Evolutionary conservation across 2,329 filamentous ascomycete genomes (phyloP), one percentile per base, ranked within the genome.

Genomic region (Talaromyces sp.): DNA sequence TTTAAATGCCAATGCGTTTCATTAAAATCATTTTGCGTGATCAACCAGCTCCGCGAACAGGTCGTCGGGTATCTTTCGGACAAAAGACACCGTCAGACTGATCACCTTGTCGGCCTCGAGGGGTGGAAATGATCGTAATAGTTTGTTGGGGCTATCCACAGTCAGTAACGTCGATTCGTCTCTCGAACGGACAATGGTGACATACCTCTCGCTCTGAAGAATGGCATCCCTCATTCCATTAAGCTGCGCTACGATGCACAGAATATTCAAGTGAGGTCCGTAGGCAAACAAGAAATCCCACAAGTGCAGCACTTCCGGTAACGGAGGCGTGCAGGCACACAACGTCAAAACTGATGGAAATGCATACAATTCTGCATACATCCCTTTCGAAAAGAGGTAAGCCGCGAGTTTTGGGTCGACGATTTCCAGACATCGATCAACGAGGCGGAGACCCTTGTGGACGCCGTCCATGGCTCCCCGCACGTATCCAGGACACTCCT

Each of bases 201-300:
- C 82, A 67, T 80, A 96, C 93, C 90, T 96, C 6, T 89, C 84
- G 63, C 90, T 96, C 63, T 87, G 87, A 69, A 99, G 79, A 60
- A 99, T 88, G 65, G 91, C 87, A 62, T 93, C 89, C 64, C 93
- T 84, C 78, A 97, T 91, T 70, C 96, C 85, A 56, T 97, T 88
- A 59, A 99, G 81, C 77, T 99, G 95, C 14, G 93, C 93, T 16
- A 98, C 95, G 67, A 99, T 97, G 74, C 95, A 98, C 23, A 99
- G 79, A 62, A 99, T 91, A 72, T 99, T 99, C 65, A 99, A 77
- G 75, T 99, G 95, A 39, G 92, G 88, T 0, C 95, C 95, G 69
- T 97, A 99, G 0, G 95, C 93, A 72, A 99, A 96, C 23, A 99
- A 78, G 69, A 99, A 99, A 75, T 99, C 95, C 95, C 95, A 99